Percentiles rank a stretch among this genome's conserved stretches.
Conservation (phyloP, 495 filamentous ascomycete genomes). For the Hypoxylon subgilvum region DNA sequence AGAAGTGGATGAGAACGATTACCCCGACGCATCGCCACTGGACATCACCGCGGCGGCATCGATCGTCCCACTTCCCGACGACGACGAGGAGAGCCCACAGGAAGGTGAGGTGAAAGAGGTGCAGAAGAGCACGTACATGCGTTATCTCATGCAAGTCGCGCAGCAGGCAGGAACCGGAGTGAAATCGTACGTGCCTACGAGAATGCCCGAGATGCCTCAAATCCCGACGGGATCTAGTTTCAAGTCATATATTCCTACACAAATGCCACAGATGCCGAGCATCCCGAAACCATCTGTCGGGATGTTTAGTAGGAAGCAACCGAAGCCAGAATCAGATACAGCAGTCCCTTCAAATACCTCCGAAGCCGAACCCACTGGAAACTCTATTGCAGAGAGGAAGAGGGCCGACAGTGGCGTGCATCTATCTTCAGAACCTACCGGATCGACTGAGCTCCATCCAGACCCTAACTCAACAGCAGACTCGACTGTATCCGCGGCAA, state of each 20-base stretch:
- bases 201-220: conserved; percentile 49
- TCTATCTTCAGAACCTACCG: conserved; percentile 13
- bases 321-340: background rate
- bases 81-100: conserved; percentile 34
- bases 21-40: conserved; percentile 53
- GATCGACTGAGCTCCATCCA: conserved; percentile 13
- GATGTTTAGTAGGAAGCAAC: conserved; percentile 32
- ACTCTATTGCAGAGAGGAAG: conserved; percentile 2
- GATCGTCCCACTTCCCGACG: conserved; percentile 50
- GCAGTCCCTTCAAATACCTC: background rate
- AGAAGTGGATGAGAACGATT: conserved; percentile 26
- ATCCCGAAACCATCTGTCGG: conserved; percentile 35
- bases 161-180: conserved; percentile 49
- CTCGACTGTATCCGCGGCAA: background rate
- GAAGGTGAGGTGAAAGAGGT: conserved; percentile 30
- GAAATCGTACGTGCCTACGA: conserved; percentile 50
- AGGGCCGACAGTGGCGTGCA: conserved; percentile 25
- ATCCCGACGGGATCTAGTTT: conserved; percentile 43
- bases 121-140: conserved; percentile 48
- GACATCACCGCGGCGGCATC: conserved; percentile 56
- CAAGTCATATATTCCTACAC: conserved; percentile 38
- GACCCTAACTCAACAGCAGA: conserved; percentile 8
- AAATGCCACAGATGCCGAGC: conserved; percentile 38
- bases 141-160: conserved; percentile 54
- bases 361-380: background rate